A percentile compares a stretch with the other conserved stretches of the same genome.
These are phyloP conservation scores for Tulasnella sp. DNA, from an alignment of 768 basidiomycete genomes.

Conservation along the genomic window DNA sequence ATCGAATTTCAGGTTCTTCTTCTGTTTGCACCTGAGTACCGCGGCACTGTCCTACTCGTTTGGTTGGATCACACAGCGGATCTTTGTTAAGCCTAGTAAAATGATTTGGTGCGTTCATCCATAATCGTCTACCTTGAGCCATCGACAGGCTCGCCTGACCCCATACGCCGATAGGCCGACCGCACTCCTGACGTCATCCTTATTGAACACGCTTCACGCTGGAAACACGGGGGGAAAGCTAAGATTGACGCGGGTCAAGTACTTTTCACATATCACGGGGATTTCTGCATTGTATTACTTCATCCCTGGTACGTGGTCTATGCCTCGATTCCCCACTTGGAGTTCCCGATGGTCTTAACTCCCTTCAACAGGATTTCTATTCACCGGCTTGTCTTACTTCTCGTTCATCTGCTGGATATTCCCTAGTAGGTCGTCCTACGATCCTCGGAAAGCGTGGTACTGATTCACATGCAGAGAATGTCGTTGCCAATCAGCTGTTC, in stretches of 20 bases:
- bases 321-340: neutral
- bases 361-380: conserved; percentile 69
- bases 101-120: neutral
- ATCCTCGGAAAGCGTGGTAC: neutral
- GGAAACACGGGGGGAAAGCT: conserved; percentile 63
- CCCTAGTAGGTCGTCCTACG: conserved; percentile 35
- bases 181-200: conserved; percentile 87
- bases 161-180: conserved; percentile 72
- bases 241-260: conserved; percentile 70
- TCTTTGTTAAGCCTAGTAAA: conserved; percentile 34
- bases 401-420: conserved; percentile 90
- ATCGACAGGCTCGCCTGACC: conserved; percentile 52
- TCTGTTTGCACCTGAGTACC: conserved; percentile 7
- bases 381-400: conserved; percentile 81
- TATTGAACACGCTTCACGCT: conserved; percentile 94
- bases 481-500: conserved; percentile 87
- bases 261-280: conserved; percentile 63
- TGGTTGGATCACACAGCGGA: conserved; percentile 35
- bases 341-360: neutral
- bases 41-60: neutral
- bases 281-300: conserved; percentile 82
- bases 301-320: conserved; percentile 66
- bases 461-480: conserved; percentile 46
- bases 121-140: neutral
- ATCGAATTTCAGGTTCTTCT: neutral